Percentiles rank a stretch among this genome's conserved stretches.
These are phyloP conservation scores for Clavispora santaluciae DNA, from an alignment of 805 yeast species.

Conservation along the genomic window DNA sequence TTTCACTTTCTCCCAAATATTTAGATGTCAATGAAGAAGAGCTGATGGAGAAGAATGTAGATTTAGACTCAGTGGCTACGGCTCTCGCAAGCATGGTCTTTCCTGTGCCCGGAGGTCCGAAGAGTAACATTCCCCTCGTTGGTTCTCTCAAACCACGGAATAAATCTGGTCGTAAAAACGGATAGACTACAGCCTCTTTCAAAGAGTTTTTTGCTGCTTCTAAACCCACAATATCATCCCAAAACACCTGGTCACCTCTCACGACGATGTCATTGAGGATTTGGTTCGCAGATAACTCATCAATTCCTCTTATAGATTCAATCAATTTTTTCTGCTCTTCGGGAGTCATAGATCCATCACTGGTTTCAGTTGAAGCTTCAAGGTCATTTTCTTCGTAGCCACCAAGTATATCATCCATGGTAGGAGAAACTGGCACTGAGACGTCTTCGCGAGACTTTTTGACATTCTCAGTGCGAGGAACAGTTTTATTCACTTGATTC, in stretches of 20 bases:
- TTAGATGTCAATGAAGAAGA: slow-evolving; percentile 88
- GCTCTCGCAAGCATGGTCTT: slow-evolving; percentile 97
- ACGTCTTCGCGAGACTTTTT: not conserved
- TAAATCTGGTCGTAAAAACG: slow-evolving; percentile 88
- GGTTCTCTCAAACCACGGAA: slow-evolving; percentile 91
- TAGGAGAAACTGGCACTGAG: slow-evolving; percentile 16
- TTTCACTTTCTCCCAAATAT: slow-evolving; percentile 89
- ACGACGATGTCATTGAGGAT: slow-evolving; percentile 85
- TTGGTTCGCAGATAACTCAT: slow-evolving; percentile 71
- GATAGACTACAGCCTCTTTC: slow-evolving; percentile 94
- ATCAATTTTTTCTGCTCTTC: slow-evolving; percentile 37
- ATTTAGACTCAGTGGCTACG: slow-evolving; percentile 90
- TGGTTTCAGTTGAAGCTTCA: not conserved
- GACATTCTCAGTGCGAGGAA: not conserved
- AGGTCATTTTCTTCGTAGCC: slow-evolving; percentile 17
- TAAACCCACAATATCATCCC: slow-evolving; percentile 95
- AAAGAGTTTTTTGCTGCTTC: slow-evolving; percentile 83
- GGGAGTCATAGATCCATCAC: slow-evolving; percentile 9
- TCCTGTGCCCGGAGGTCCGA: slow-evolving; percentile 99
- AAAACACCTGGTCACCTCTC: slow-evolving; percentile 83
- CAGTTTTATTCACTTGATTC: not conserved
- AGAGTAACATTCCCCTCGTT: slow-evolving; percentile 89
- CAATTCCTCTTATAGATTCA: slow-evolving; percentile 63
- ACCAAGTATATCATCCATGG: slow-evolving; percentile 22
- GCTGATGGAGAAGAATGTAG: slow-evolving; percentile 87